These are phyloP conservation scores for Talaromyces borbonicus DNA, from an alignment of 495 filamentous ascomycete species.

Conservation along the genomic window DNA sequence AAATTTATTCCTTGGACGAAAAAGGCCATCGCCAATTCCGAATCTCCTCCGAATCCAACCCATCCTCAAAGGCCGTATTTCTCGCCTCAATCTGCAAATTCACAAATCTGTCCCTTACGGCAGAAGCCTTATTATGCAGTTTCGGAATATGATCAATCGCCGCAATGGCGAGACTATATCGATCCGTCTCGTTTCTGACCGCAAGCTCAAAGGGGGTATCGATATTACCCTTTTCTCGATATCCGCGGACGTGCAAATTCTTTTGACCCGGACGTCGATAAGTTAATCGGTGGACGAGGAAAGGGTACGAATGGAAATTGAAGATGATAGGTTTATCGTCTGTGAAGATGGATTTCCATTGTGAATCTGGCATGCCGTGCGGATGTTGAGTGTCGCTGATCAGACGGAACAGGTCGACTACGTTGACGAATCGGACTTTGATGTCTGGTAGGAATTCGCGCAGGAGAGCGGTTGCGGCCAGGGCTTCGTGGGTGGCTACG, in stretches of 20 bases:
- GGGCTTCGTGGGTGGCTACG: slow-evolving; percentile 56
- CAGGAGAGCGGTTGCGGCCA: slow-evolving; percentile 57
- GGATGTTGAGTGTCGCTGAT: slow-evolving; percentile 55
- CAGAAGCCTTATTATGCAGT: slow-evolving; percentile 46
- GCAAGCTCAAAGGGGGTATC: slow-evolving; percentile 66
- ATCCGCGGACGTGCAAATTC: slow-evolving; percentile 61
- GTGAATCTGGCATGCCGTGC: slow-evolving; percentile 51
- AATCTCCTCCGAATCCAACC: slow-evolving; percentile 55
- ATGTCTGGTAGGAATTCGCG: slow-evolving; percentile 53
- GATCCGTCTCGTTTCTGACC: slow-evolving; percentile 60
- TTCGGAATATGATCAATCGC: slow-evolving; percentile 54
- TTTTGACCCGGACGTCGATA: slow-evolving; percentile 55
- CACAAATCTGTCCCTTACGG: slow-evolving; percentile 48
- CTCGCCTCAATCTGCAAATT: slow-evolving; percentile 48
- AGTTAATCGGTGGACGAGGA: slow-evolving; percentile 61
- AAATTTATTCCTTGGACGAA: slow-evolving; percentile 10
- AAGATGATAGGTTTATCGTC: slow-evolving; percentile 58
- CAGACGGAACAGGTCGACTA: slow-evolving; percentile 65
- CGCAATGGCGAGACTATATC: slow-evolving; percentile 61
- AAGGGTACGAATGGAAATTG: slow-evolving; percentile 74
- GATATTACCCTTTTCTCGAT: slow-evolving; percentile 71
- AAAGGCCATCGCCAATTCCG: slow-evolving; percentile 56
- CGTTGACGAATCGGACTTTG: slow-evolving; percentile 66
- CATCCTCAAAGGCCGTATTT: slow-evolving; percentile 51
- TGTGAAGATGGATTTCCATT: slow-evolving; percentile 59